phyloP scores from a whole-genome alignment of 257 asterid species.

The Apocynum venetum region DNA sequence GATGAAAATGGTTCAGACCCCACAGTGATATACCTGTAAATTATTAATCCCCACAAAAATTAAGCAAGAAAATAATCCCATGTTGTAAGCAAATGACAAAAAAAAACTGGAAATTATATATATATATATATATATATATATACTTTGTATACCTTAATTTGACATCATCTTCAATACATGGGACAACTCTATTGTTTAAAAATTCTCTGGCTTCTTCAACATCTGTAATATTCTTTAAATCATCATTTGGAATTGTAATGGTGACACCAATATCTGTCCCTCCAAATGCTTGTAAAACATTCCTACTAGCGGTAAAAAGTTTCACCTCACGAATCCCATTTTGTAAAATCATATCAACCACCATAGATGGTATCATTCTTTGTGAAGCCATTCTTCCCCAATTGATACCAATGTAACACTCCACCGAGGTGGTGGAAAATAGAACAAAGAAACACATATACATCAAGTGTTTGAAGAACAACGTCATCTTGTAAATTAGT shows the following conservation, averaged over 20 bases:
- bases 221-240: neutral
- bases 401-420: constrained; percentile 2
- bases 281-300: constrained; percentile 12
- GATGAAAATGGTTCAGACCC: neutral
- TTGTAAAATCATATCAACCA: constrained; percentile 14
- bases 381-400: constrained; percentile 20
- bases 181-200: neutral
- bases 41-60: too few relatives aligned
- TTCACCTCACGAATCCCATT: constrained; percentile 12
- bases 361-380: constrained; percentile 20
- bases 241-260: constrained; percentile 1
- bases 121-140: too few relatives aligned
- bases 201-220: neutral
- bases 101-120: too few relatives aligned
- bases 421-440: neutral
- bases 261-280: constrained; percentile 5
- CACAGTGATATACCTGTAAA: neutral
- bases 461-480: neutral
- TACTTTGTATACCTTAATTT: neutral
- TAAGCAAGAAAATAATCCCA: too few relatives aligned
- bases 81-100: too few relatives aligned
- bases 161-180: neutral
- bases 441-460: neutral
- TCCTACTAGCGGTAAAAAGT: neutral
- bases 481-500: too few relatives aligned